These are phyloP conservation scores for Cyclocybe cylindracea DNA, from an alignment of 768 basidiomycete genomes.

Conservation along the genomic window DNA sequence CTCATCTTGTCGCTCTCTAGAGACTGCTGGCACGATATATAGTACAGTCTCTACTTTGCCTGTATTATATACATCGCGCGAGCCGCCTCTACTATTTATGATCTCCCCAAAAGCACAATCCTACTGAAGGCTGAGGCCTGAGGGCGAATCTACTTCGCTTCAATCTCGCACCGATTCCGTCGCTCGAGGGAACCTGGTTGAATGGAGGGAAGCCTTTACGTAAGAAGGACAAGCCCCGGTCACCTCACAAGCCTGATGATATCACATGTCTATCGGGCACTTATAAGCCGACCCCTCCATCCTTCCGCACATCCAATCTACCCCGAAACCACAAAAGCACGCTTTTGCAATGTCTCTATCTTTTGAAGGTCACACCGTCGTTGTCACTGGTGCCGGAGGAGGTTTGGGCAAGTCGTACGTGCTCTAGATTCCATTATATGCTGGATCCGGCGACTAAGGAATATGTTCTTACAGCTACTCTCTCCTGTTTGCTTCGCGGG, in stretches of 20 bases:
- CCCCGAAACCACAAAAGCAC: conserved; percentile 2
- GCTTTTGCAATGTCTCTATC: conserved; percentile 51
- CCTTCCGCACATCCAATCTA: conserved; percentile 1
- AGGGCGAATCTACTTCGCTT: not conserved
- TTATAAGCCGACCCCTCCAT: conserved; percentile 1
- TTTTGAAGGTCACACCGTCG: conserved; percentile 88
- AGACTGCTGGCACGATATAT: conserved; percentile 27
- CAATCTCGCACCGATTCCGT: not conserved
- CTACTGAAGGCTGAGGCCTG: not conserved
- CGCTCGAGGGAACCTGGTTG: not conserved
- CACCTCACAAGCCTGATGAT: not conserved
- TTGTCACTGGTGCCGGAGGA: conserved; percentile 95
- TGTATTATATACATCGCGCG: conserved; percentile 38
- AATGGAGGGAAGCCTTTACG: not conserved
- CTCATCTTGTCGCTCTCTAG: conserved; percentile 17
- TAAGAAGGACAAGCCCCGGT: not conserved
- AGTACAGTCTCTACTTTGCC: conserved; percentile 24
- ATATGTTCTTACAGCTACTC: conserved; percentile 64
- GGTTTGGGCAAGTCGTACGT: conserved; percentile 91
- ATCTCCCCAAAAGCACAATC: not conserved
- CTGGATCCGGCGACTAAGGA: not conserved
- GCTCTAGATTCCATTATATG: not conserved
- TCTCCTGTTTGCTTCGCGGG: conserved; percentile 86
- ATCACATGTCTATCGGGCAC: not conserved
- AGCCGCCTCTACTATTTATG: conserved; percentile 30